Evolutionary conservation across 2,329 filamentous ascomycete genomes (phyloP).

Genomic region (Tetracladium maxilliforme): DNA sequence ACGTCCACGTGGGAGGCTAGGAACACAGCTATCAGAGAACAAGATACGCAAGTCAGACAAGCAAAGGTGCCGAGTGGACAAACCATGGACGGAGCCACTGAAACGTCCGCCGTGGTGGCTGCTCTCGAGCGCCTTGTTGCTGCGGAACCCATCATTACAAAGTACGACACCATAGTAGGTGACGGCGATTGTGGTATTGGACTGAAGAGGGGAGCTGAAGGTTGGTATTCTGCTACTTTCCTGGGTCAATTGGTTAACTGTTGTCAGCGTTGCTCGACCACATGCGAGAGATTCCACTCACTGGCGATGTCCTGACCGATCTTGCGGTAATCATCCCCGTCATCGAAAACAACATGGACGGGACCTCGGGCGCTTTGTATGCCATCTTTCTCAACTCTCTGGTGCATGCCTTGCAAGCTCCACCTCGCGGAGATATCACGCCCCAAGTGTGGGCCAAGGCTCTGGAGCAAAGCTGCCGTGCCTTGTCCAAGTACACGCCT

Average conservation of each 20-base stretch:
- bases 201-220: constrained; percentile 75
- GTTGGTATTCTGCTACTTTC: constrained; percentile 24
- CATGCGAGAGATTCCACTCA: constrained; percentile 25
- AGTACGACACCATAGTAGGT: constrained; percentile 69
- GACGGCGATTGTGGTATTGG: constrained; percentile 86
- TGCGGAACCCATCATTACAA: constrained; percentile 57
- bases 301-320: constrained; percentile 36
- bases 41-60: constrained; percentile 14
- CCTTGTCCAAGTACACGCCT: constrained; percentile 46
- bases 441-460: constrained; percentile 18
- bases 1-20: constrained; percentile 48
- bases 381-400: constrained; percentile 87
- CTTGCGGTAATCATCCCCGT: constrained; percentile 35
- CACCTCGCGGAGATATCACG: constrained; percentile 18
- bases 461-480: constrained; percentile 30
- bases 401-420: constrained; percentile 41
- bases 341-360: constrained; percentile 43
- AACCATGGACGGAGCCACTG: background rate
- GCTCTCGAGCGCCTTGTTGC: constrained; percentile 48
- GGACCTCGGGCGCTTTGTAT: constrained; percentile 44
- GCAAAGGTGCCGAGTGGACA: constrained; percentile 11
- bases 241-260: constrained; percentile 1
- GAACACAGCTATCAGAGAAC: constrained; percentile 30
- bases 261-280: constrained; percentile 31
- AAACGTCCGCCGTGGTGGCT: constrained; percentile 31